These are phyloP conservation scores for Scenedesmus sp. DNA, from an alignment of 163 green algal species.

Conservation along the genomic window DNA sequence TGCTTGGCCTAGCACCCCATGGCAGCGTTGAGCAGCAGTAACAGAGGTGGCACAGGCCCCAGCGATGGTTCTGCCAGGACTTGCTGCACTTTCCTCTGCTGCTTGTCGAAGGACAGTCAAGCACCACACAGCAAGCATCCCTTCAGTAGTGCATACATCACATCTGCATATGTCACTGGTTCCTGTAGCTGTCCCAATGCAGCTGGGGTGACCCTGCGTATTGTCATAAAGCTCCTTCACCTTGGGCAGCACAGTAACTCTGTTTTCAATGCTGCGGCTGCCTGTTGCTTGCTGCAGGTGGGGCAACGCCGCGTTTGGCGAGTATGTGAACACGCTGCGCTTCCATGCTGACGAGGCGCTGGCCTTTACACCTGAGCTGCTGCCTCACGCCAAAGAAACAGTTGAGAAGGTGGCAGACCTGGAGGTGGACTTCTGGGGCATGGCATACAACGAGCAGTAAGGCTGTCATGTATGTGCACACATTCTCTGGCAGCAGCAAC, in stretches of 20 bases:
- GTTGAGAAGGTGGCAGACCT: conserved; percentile 44
- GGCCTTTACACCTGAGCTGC: neutral
- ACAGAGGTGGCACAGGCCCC: too few species aligned
- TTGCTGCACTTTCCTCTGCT: too few species aligned
- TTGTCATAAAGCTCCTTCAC: too few species aligned
- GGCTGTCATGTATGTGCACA: neutral
- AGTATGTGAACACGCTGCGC: conserved; percentile 30
- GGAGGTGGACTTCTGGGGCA: conserved; percentile 54
- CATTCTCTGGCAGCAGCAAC: neutral
- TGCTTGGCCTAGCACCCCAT: too few species aligned
- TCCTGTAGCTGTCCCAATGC: too few species aligned
- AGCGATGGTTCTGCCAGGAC: too few species aligned
- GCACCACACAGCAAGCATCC: too few species aligned
- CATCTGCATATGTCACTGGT: too few species aligned
- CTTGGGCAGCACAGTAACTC: too few species aligned
- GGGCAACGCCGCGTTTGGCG: conserved; percentile 44
- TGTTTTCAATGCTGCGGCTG: neutral
- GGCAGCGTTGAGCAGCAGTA: too few species aligned
- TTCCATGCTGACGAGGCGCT: conserved; percentile 48
- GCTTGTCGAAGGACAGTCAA: too few species aligned
- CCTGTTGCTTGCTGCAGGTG: conserved; percentile 19
- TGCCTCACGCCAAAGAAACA: neutral
- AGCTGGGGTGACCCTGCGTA: neutral
- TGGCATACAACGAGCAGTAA: conserved; percentile 42
- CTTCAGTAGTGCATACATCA: too few species aligned